These are phyloP conservation scores for Vanrija pseudolonga DNA, from an alignment of 1,284 basidiomycete genomes.

Conservation along the genomic window DNA sequence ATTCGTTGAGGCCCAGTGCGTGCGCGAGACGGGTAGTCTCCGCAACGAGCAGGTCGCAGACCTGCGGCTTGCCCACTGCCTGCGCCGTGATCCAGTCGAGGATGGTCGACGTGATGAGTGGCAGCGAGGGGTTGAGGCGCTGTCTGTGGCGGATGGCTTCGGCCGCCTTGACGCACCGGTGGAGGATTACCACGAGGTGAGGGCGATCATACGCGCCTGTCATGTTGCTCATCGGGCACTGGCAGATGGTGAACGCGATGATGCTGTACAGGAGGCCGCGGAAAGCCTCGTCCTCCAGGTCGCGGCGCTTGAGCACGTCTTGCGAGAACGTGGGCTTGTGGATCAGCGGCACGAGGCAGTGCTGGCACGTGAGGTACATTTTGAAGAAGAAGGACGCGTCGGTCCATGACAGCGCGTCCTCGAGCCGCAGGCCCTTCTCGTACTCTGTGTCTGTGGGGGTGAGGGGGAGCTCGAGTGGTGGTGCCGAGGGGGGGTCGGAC, in stretches of 20 bases:
- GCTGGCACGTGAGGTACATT: slow-evolving; percentile 29
- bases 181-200: slow-evolving; percentile 17
- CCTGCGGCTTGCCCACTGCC: slow-evolving; percentile 15
- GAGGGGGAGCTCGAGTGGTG: background rate
- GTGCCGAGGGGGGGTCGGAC: background rate
- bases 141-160: slow-evolving; percentile 23
- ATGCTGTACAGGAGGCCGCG: slow-evolving; percentile 27
- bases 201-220: slow-evolving; percentile 16
- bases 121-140: slow-evolving; percentile 13
- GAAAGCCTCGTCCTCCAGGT: slow-evolving; percentile 26
- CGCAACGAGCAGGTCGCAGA: slow-evolving; percentile 15
- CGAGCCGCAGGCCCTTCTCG: slow-evolving; percentile 8
- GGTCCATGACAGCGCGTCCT: slow-evolving; percentile 22
- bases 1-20: slow-evolving; percentile 17
- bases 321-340: slow-evolving; percentile 30
- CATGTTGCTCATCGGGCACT: slow-evolving; percentile 19
- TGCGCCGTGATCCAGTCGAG: slow-evolving; percentile 25
- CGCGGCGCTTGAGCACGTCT: slow-evolving; percentile 25
- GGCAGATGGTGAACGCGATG: slow-evolving; percentile 22
- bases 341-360: slow-evolving; percentile 30
- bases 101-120: slow-evolving; percentile 16
- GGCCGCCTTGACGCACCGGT: slow-evolving; percentile 19
- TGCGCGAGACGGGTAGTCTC: slow-evolving; percentile 23
- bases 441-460: background rate
- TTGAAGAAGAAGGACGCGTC: slow-evolving; percentile 30